Percentiles rank a stretch among this genome's conserved stretches.
Evolutionary conservation across 768 basidiomycete species (phyloP).

Genomic region (Leccinum arenicola): DNA sequence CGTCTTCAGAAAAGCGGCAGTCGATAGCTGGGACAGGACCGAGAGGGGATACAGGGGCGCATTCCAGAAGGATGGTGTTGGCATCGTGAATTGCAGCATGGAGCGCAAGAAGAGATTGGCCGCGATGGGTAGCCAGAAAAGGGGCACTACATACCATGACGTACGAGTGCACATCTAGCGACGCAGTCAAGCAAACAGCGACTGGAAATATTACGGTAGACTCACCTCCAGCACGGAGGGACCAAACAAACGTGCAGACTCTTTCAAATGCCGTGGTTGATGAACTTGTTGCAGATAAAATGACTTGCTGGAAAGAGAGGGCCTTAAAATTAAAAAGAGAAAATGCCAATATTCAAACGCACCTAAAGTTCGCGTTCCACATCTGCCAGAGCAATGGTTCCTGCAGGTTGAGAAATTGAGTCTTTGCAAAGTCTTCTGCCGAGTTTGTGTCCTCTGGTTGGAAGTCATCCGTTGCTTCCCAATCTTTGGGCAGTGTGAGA

Average conservation of each 20-base stretch:
- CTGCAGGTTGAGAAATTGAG: slow-evolving; percentile 87
- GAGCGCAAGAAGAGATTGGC: slow-evolving; percentile 78
- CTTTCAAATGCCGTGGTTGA: slow-evolving; percentile 84
- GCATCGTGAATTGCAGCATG: slow-evolving; percentile 73
- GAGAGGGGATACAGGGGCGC: slow-evolving; percentile 56
- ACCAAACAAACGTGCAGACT: slow-evolving; percentile 87
- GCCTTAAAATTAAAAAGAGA: background rate
- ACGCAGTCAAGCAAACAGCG: background rate
- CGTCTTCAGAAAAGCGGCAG: slow-evolving; percentile 51
- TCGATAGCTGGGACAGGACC: slow-evolving; percentile 46
- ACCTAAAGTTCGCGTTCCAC: slow-evolving; percentile 85
- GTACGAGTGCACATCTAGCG: slow-evolving; percentile 76
- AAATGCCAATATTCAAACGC: slow-evolving; percentile 13
- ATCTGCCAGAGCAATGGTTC: slow-evolving; percentile 85
- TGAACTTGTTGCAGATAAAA: slow-evolving; percentile 97
- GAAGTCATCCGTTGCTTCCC: slow-evolving; percentile 88
- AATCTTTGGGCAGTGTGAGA: slow-evolving; percentile 49
- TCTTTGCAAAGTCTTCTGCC: slow-evolving; percentile 79
- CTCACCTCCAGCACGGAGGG: slow-evolving; percentile 75
- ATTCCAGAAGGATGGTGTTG: slow-evolving; percentile 60
- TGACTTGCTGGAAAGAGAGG: slow-evolving; percentile 59
- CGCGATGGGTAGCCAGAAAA: slow-evolving; percentile 89
- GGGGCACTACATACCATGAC: slow-evolving; percentile 90
- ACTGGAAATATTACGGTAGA: background rate
- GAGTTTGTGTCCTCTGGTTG: slow-evolving; percentile 88